phyloP scores from a whole-genome alignment of 306 rosid species.

The Trifolium pratense region DNA sequence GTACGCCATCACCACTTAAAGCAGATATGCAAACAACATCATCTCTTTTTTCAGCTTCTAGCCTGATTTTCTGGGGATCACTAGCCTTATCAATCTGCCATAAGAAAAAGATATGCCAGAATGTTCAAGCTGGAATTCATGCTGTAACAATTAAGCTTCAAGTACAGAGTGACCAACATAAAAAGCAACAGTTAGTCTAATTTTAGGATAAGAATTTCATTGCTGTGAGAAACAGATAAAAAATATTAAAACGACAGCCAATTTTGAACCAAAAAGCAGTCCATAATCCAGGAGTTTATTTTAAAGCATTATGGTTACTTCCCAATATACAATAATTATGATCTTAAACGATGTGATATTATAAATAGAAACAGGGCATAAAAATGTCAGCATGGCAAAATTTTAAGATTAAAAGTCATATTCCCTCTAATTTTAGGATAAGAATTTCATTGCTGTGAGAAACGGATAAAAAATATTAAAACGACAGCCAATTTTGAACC shows the following conservation, averaged over 20 bases:
- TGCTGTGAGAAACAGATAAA: not conserved
- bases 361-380: not conserved
- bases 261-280: constrained; percentile 15
- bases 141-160: constrained; percentile 17
- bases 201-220: constrained; percentile 26
- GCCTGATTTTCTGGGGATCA: constrained; percentile 63
- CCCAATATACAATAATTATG: not conserved
- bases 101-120: constrained; percentile 33
- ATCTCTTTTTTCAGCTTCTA: constrained; percentile 75
- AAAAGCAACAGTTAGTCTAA: not conserved
- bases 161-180: not conserved
- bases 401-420: not conserved
- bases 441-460: constrained; percentile 5
- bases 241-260: not conserved
- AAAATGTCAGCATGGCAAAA: too few species aligned
- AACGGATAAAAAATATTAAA: not conserved
- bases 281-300: not conserved
- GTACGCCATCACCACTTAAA: constrained; percentile 70
- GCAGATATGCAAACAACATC: constrained; percentile 92
- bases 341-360: not conserved
- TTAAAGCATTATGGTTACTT: not conserved
- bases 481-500: constrained; percentile 3
- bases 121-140: constrained; percentile 23
- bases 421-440: constrained; percentile 25
- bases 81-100: constrained; percentile 80